Base-by-base conservation (phyloP, 1,139 yeast genomes). In the Saccharomyces hybrid region DNA sequence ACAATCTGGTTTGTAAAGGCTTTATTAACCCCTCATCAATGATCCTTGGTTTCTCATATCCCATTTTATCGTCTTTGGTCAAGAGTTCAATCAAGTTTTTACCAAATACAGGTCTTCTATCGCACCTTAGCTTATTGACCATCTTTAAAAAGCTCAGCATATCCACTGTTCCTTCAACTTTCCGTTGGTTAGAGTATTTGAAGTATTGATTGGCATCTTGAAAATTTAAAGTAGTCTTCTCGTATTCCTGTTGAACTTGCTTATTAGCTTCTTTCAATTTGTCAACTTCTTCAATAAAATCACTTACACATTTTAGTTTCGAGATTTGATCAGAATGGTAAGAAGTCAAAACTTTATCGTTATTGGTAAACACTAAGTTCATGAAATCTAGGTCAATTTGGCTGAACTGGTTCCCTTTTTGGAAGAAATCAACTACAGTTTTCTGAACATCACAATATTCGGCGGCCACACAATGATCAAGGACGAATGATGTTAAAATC, bases 401-500 rank as follows among this genome's bases (percentile, higher is more conserved):
- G 0, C 62, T 63, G 7, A 69, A 66, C 23, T 67, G 61, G 1
- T 69, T 64, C 0, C 66, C 61, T 1, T 60, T 65, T 5, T 65
- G 58, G 27, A 80, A 58, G 41, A 74, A 68, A 55, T 75, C 79
- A 42, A 75, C 69, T 4, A 86, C 73, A 6, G 77, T 61, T 9
- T 73, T 62, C 51, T 80, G 80, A 8, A 76, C 73, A 7, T 73
- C 64, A 38, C 72, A 73, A 64, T 76, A 89, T 7, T 74, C 69
- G 1, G 82, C 73, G 1, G 79, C 74, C 2, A 87, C 90, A 1
- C 93, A 81, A 50, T 76, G 76, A 2, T 81, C 81, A 74, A 89
- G 75, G 0, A 95, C 87, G 68, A 88, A 83, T 1, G 98, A 91
- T 0, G 99, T 95, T 31, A 88, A 82, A 63, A 95, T 88, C 0